Base-by-base conservation (phyloP, 768 basidiomycete genomes). In the Tremella mesenterica region DNA sequence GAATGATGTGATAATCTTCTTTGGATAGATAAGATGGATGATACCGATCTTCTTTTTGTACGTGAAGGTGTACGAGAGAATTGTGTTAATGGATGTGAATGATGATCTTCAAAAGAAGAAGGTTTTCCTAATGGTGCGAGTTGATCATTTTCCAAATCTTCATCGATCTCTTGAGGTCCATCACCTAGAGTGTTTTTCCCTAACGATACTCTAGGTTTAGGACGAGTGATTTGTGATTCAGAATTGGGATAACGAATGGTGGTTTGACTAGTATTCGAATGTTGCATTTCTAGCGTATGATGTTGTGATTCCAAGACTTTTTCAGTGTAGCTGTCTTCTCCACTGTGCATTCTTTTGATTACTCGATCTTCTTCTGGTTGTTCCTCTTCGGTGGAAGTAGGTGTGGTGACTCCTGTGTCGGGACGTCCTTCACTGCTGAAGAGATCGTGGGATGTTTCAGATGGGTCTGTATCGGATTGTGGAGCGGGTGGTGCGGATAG, bases 31-130 rank as follows among this genome's bases (percentile, higher is more conserved):
- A 73, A 76, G 6, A 83, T 84, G 1, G 90, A 93, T 1, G 91
- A 93, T 4, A 96, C 85, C 1, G 91, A 95, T 21, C 93, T 85
- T 3, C 93, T 84, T 71, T 99, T 99, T 2, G 93, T 97, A 10
- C 92, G 82, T 3, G 85, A 89, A 3, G 93, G 93, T 0, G 93
- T 99, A 10, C 92, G 86, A 21, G 83, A 73, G 52, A 73, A 71
- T 14, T 59, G 56, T 3, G 72, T 65, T 2, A 75, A 76, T 3
- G 88, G 79, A 83, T 25, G 87, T 80, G 13, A 77, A 64, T 48
- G 53, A 21, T 64, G 66, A 12, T 74, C 65, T 25, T 67, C 69
- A 38, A 59, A 49, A n/a, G 47, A 29, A 48, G 47, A 27, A 13
- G 36, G 53, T 21, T 59, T 57, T 23, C 23, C 38, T 23, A 41